Base-by-base conservation (phyloP, 768 basidiomycete species). In the Favolaschia claudopus region DNA sequence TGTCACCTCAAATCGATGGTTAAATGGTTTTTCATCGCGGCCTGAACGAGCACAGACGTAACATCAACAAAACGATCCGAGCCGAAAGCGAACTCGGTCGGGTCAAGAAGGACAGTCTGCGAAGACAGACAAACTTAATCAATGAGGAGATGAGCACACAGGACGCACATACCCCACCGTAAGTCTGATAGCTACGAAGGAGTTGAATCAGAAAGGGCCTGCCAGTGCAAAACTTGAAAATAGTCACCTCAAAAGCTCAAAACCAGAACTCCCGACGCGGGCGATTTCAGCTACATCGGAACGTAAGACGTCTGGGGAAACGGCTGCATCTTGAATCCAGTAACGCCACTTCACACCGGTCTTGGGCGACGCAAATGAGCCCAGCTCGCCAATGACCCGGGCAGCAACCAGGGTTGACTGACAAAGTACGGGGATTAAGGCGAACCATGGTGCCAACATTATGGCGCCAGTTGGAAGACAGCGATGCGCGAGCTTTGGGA, bases 1-100 rank as follows among this genome's bases (percentile, higher is more conserved):
- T n/a, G n/a, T n/a, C n/a, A n/a, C n/a, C n/a, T n/a, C n/a, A 64
- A 60, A 33, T 64, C 63, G 24, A 64, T 56, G 24, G 63, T 64
- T 20, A 64, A n/a, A 14, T 60, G 55, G 32, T 64, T 55, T n/a
- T 51, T 32, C 5, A 52, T 45, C 0, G 63, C 63, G 19, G 63
- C 63, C 28, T 53, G 37, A 1, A 64, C 58, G 36, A 60, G 38
- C 15, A 51, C 36, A 1, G 58, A 42, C 9, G 58, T 53, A 25
- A 57, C 48, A 42, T 39, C 43, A 14, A 64, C 63, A 29, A 64
- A 64, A 22, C 29, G 29, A 14, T 64, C 58, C 1, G 63, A 64
- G 3, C 63, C 63, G n/a, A 64, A 64, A 15, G 63, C 63, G 34
- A 55, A 60, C 0, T 64, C 63, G 5, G 63, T 48, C 6, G 63